Conservation (phyloP, 345 rosid species). For the Xanthoceras sorbifolium region DNA sequence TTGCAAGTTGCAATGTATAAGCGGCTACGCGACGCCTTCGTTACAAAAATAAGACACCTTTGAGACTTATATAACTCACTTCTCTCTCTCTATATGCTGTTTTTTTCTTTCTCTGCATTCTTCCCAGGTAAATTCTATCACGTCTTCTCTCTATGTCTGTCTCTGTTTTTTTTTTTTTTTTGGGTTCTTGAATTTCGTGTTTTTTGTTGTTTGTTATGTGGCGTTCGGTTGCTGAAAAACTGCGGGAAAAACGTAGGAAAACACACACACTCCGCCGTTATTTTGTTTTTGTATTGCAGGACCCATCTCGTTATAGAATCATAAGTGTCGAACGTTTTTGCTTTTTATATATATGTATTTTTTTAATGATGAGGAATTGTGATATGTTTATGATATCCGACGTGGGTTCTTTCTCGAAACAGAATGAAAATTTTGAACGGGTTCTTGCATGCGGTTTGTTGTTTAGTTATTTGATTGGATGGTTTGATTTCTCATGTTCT, state of each 20-base stretch:
- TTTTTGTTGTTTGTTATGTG: not conserved
- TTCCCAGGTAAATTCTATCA: conserved; percentile 24
- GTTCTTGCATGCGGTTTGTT: not conserved
- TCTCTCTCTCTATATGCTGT: not conserved
- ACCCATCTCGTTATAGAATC: not conserved
- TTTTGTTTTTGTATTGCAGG: not conserved
- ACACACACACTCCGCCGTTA: not conserved
- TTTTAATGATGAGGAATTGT: not conserved
- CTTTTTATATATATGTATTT: not conserved
- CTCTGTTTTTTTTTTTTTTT: not conserved
- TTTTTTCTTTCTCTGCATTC: conserved; percentile 19
- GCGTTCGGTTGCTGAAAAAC: conserved; percentile 1
- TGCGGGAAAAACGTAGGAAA: not conserved
- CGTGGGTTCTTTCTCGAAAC: not conserved
- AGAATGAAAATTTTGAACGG: no score
- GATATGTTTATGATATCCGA: not conserved
- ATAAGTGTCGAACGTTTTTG: not conserved
- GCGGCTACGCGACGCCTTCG: conserved; percentile 30
- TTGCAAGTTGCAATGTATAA: no score
- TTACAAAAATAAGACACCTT: not conserved
- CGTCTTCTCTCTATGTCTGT: not conserved
- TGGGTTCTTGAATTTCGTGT: not conserved
- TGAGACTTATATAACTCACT: not conserved
- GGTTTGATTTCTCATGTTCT: not conserved
- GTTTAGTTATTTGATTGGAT: not conserved